Percentiles rank a stretch among this genome's conserved stretches.
Conservation (phyloP, 352 stramenopile species). For the Pythium biforme region DNA sequence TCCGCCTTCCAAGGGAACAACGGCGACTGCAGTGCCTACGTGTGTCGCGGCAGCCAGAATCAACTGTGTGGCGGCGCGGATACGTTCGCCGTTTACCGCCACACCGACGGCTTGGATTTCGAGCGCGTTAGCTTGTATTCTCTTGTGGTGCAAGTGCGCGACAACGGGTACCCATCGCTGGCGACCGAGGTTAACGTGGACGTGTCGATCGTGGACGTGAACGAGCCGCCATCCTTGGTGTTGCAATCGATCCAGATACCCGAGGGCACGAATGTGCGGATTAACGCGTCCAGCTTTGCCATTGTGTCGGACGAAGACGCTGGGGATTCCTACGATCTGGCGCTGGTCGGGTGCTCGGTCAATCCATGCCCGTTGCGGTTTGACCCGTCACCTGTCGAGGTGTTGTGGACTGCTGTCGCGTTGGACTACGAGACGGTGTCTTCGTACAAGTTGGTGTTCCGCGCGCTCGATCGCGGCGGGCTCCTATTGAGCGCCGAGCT, state of each 20-base stretch:
- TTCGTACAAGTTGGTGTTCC: constrained; percentile 22
- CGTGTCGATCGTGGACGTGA: constrained; percentile 18
- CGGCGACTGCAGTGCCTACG: constrained; percentile 5
- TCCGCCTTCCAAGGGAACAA: constrained; percentile 9
- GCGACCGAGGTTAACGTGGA: constrained; percentile 15
- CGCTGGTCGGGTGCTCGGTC: constrained; percentile 22
- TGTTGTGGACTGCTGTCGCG: background rate
- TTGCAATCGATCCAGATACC: constrained; percentile 17
- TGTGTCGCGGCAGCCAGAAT: constrained; percentile 7
- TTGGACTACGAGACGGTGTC: constrained; percentile 23
- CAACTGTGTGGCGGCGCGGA: constrained; percentile 20
- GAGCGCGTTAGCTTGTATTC: constrained; percentile 18
- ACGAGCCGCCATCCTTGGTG: constrained; percentile 24
- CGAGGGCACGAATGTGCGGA: constrained; percentile 4
- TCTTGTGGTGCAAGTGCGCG: constrained; percentile 21
- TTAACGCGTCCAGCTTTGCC: constrained; percentile 22
- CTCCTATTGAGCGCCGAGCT: constrained; percentile 3
- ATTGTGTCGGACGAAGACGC: constrained; percentile 21
- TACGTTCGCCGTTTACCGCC: constrained; percentile 26
- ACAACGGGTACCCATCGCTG: constrained; percentile 23
- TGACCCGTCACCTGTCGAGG: background rate
- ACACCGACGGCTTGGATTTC: constrained; percentile 25
- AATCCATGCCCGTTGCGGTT: constrained; percentile 28
- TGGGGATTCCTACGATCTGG: constrained; percentile 14
- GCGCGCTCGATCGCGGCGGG: constrained; percentile 18